Conservation (phyloP, 352 stramenopile species). For the Pythium brassicae region DNA sequence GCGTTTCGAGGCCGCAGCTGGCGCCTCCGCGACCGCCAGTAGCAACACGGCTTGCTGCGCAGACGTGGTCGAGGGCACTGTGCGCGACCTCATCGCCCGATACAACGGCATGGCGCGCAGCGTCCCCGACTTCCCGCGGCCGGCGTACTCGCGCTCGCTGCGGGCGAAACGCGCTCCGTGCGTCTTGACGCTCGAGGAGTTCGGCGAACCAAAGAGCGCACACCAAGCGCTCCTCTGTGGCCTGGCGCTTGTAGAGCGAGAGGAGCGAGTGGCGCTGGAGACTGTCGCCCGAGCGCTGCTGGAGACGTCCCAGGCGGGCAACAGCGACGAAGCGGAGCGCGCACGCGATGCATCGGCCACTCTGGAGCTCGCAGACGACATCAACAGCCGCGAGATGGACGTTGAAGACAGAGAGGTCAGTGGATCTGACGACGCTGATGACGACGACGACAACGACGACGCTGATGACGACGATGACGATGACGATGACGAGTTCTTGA, state of each 20-base stretch:
- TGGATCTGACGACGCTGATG: neutral
- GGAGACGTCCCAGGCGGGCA: no score
- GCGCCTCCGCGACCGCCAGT: neutral
- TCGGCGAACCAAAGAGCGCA: neutral
- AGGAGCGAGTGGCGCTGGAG: neutral
- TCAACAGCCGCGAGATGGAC: neutral
- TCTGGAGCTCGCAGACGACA: neutral
- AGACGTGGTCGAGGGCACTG: constrained; percentile 8
- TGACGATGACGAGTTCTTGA: constrained; percentile 8
- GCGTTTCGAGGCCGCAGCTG: constrained; percentile 8
- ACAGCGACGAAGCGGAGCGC: no score
- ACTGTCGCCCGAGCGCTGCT: no score
- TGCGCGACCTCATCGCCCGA: constrained; percentile 7
- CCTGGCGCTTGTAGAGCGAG: neutral
- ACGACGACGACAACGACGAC: neutral
- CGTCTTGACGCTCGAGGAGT: neutral
- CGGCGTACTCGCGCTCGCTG: constrained; percentile 7
- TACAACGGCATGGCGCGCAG: constrained; percentile 15
- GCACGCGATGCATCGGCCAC: neutral
- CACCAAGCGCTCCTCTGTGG: neutral
- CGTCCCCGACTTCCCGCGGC: constrained; percentile 8
- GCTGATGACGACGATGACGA: neutral
- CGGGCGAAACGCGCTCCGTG: neutral
- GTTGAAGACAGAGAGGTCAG: neutral
- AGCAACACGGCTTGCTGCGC: neutral